Evolutionary conservation across 2,329 filamentous ascomycete genomes (phyloP), one percentile per base, ranked within the genome.

Genomic region (Talaromyces sp.): DNA sequence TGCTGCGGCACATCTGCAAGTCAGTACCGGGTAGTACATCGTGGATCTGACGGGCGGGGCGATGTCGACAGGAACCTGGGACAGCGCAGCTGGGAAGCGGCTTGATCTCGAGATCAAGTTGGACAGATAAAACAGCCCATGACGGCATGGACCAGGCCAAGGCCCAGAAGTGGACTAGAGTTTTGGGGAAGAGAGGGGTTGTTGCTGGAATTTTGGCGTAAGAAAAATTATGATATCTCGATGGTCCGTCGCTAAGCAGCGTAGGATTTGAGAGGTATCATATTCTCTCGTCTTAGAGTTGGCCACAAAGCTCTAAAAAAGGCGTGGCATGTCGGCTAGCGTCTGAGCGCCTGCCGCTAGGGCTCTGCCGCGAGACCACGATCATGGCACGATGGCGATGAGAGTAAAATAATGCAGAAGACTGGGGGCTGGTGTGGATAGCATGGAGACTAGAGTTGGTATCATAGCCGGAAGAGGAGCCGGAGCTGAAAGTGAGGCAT

Each of bases 251-350:
- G 54, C 55, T 26, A 54, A 48, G 24, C n/a, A 53, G 32, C 27
- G 24, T 32, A 32, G 43, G 31, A 51, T 61, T 61, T 61, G 43
- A 46, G 61, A 63, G 61, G 59, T 63, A 53, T 63, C 61, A 63
- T 61, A 63, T 63, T 63, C 32, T 54, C 21, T 55, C 29, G 14
- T 35, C 32, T 27, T 51, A 29, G 48, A 52, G 26, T 52, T 26
- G 24, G 24, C 11, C 26, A 9, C 17, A 27, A 29, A 52, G 12
- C 26, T 52, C 19, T 14, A 29, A 52, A 52, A 52, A 29, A 52
- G 48, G 24, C 24, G 17, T 52, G 48, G 48, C 26, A 52, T 29
- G 43, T 46, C 17, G 48, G 48, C 27, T 43, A 53, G 54, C 29
- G 59, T 60, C 59, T 54, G 54, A 60, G 59, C 59, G 54, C 32